Evolutionary conservation across 106 monocot species (phyloP), one percentile per base, ranked within the genome.

Genomic region (Dioscorea dumetorum): DNA sequence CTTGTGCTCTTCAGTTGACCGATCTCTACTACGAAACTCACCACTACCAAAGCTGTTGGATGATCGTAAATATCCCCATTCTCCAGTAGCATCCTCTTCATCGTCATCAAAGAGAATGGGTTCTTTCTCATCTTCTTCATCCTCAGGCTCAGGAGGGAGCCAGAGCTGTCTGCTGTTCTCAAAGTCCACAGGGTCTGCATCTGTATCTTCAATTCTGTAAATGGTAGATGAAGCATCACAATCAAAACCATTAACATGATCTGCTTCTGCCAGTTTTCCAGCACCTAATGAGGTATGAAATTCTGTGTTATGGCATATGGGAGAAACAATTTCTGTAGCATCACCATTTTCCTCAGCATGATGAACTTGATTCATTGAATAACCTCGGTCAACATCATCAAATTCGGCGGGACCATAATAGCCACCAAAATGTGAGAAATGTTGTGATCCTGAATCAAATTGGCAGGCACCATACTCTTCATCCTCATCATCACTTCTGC

Each of bases 61-160:
- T 21, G 86, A 69, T 4, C 73, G 70, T 33, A 80, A 24, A 66
- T 75, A 72, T 60, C 72, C 78, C 81, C 80, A 83, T 48, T 83
- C 85, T 48, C 82, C 89, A 35, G 70, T n/a, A 70, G 71, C 58
- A 75, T 73, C 79, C 23, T 82, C 78, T n/a, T 88, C 90, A 0
- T 72, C 87, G 24, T 84, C 85, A 67, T 79, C 70, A 77, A 69
- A 59, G 52, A 71, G 28, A 58, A 54, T 19, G 62, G 33, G 56
- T 56, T 92, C 85, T 57, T 65, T 76, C 33, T 93, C 92, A 76
- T 92, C 87, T 56, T 87, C 90, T 68, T 82, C 80, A 85, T 90
- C 81, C 69, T 90, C 92, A 50, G 93, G 90, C 4, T 87, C 82
- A 71, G 99, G 90, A 72, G 99, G 99, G 66, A 87, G 66, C 99